These are phyloP conservation scores for Boletus sp. DNA, from an alignment of 768 basidiomycete genomes.

Conservation along the genomic window DNA sequence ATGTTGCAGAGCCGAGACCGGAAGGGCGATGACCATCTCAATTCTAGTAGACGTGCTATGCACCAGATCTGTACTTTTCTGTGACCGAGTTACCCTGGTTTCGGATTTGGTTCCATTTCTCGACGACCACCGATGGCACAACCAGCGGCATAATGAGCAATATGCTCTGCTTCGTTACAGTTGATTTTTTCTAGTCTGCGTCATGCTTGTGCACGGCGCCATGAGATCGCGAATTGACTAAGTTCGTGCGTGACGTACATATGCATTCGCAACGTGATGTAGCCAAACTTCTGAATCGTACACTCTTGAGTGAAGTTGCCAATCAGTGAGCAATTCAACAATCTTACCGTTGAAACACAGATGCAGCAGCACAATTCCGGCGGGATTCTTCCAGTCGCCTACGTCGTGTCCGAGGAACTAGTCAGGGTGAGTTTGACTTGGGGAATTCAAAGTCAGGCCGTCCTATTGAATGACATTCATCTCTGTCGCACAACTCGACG, in stretches of 20 bases:
- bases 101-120: not conserved
- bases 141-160: too few relatives aligned
- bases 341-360: not conserved
- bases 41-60: not conserved
- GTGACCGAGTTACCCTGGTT: not conserved
- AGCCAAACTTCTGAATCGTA: too few relatives aligned
- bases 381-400: conserved; percentile 33
- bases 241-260: too few relatives aligned
- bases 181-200: too few relatives aligned
- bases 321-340: not conserved
- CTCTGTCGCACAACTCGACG: too few relatives aligned
- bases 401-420: conserved; percentile 59
- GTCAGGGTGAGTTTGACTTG: conserved; percentile 41
- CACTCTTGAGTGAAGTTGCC: too few relatives aligned
- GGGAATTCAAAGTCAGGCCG: not conserved
- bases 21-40: conserved; percentile 33
- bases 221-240: too few relatives aligned
- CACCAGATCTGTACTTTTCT: conserved; percentile 4
- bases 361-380: conserved; percentile 12
- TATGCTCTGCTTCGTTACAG: too few relatives aligned
- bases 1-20: conserved; percentile 41
- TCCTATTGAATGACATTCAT: not conserved
- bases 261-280: too few relatives aligned
- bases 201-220: too few relatives aligned
- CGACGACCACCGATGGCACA: too few relatives aligned